Percentiles rank a stretch among this genome's conserved stretches.
These are phyloP conservation scores for Elymus sibiricus DNA, from an alignment of 176 grass and related monocot species.

Conservation along the genomic window DNA sequence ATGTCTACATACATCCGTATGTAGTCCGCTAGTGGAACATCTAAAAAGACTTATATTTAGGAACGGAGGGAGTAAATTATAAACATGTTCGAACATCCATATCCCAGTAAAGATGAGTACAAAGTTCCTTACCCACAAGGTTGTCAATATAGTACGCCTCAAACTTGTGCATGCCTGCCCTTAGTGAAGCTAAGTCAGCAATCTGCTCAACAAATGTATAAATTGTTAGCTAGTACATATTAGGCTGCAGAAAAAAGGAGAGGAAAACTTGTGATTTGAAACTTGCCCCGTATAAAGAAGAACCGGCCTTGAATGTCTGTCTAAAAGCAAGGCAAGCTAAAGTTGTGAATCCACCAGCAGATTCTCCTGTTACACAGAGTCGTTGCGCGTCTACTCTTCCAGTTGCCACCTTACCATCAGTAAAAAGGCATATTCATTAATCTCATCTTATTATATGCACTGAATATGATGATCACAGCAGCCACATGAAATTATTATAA, in stretches of 20 bases:
- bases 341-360: slow-evolving; percentile 84
- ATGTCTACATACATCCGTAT: no score
- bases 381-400: slow-evolving; percentile 68
- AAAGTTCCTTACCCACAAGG: slow-evolving; percentile 57
- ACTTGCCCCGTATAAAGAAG: slow-evolving; percentile 81
- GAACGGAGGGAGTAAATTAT: no score
- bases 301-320: slow-evolving; percentile 71
- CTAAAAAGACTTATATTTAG: no score
- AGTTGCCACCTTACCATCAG: slow-evolving; percentile 54
- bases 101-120: background rate
- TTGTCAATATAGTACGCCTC: slow-evolving; percentile 77
- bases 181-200: slow-evolving; percentile 63
- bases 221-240: slow-evolving; percentile 1
- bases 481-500: background rate
- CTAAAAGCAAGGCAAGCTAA: slow-evolving; percentile 88
- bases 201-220: slow-evolving; percentile 35
- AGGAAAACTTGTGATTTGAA: background rate
- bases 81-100: background rate
- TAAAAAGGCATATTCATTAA: slow-evolving; percentile 1
- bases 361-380: slow-evolving; percentile 77
- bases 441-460: background rate
- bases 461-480: background rate
- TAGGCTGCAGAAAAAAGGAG: background rate
- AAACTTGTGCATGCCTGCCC: slow-evolving; percentile 67
- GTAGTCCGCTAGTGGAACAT: no score